These are phyloP conservation scores for Cicer bijugum DNA, from an alignment of 306 rosid genomes.

Conservation along the genomic window DNA sequence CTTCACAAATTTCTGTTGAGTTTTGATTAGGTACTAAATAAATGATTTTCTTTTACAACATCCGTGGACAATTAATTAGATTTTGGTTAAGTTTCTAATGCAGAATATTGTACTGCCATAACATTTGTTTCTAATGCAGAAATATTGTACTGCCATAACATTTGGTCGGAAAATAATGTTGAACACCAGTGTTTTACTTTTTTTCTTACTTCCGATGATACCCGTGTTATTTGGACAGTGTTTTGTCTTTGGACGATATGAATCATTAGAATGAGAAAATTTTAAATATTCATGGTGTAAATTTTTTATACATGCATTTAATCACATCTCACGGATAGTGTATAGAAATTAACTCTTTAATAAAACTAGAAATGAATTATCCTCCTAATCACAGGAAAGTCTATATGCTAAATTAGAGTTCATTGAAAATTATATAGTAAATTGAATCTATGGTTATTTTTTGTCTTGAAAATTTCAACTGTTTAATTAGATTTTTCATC, in stretches of 20 bases:
- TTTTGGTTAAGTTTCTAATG: slow-evolving; percentile 39
- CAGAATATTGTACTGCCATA: slow-evolving; percentile 44
- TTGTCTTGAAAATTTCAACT: not conserved
- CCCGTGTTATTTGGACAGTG: not conserved
- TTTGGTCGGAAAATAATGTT: slow-evolving; percentile 47
- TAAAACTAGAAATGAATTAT: not conserved
- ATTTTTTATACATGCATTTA: too few relatives aligned
- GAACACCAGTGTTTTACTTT: slow-evolving; percentile 20
- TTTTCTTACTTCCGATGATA: not conserved
- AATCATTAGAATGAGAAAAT: not conserved
- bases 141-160: slow-evolving; percentile 45
- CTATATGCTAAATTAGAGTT: not conserved
- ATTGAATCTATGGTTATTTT: not conserved
- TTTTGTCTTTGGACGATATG: not conserved
- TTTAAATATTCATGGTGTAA: too few relatives aligned
- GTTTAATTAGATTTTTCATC: too few relatives aligned
- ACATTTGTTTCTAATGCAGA: slow-evolving; percentile 41
- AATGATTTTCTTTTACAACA: slow-evolving; percentile 34
- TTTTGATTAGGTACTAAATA: slow-evolving; percentile 42
- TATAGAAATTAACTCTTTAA: too few relatives aligned
- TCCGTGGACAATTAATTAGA: slow-evolving; percentile 38
- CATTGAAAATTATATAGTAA: too few relatives aligned
- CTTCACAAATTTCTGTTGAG: slow-evolving; percentile 38
- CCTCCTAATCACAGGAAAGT: not conserved
- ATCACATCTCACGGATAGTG: too few relatives aligned